These are phyloP conservation scores for Cytospora piceicola DNA, from an alignment of 2,329 filamentous ascomycete species.

Conservation along the genomic window DNA sequence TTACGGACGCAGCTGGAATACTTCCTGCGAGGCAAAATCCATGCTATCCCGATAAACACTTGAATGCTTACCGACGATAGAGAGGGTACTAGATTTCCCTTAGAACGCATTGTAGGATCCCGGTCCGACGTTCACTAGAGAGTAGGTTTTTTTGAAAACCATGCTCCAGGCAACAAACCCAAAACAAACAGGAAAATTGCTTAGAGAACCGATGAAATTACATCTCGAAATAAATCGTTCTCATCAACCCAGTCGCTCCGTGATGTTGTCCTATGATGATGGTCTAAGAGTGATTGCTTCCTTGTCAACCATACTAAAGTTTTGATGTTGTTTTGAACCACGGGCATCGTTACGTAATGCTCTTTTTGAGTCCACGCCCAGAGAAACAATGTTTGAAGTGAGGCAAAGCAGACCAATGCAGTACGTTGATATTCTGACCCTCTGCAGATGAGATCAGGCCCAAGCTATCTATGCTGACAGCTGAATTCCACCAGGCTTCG, in stretches of 20 bases:
- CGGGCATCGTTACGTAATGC: not conserved
- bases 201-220: slow-evolving; percentile 28
- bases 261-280: not conserved
- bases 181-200: slow-evolving; percentile 30
- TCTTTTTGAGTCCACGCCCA: not conserved
- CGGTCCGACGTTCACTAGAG: slow-evolving; percentile 24
- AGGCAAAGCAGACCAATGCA: not conserved
- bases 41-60: slow-evolving; percentile 11
- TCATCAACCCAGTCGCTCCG: slow-evolving; percentile 7
- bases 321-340: not conserved
- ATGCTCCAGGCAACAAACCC: slow-evolving; percentile 23
- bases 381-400: not conserved
- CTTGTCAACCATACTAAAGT: not conserved
- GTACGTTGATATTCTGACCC: not conserved
- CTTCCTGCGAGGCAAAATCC: slow-evolving; percentile 10
- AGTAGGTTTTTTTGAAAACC: slow-evolving; percentile 25
- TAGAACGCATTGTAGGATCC: slow-evolving; percentile 16
- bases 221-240: slow-evolving; percentile 24
- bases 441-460: not conserved
- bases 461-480: not conserved
- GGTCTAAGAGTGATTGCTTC: not conserved
- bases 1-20: slow-evolving; percentile 10
- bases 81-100: slow-evolving; percentile 20
- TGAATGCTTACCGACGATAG: slow-evolving; percentile 19
- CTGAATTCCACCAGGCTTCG: not conserved